Evolutionary conservation across 106 monocot genomes (phyloP).

Genomic region (Dendrobium nobile): DNA sequence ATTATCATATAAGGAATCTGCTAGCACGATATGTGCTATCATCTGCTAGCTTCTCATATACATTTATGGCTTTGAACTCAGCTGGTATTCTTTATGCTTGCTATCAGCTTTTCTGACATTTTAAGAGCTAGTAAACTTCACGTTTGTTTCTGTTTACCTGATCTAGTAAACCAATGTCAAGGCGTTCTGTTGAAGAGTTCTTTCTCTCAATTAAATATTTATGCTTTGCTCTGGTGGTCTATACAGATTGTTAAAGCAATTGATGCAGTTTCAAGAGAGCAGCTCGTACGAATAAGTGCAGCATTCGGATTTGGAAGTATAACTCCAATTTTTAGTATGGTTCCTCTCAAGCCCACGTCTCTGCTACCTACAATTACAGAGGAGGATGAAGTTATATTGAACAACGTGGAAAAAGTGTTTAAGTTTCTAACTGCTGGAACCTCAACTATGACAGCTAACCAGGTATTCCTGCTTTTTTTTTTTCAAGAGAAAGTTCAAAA

Average conservation of each 20-base stretch:
- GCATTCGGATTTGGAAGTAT: conserved; percentile 59
- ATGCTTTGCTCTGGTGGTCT: background rate
- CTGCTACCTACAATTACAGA: conserved; percentile 78
- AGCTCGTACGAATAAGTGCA: conserved; percentile 58
- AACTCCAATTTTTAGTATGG: conserved; percentile 75
- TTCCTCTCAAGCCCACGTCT: conserved; percentile 53
- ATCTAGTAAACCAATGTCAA: background rate
- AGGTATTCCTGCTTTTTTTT: conserved; percentile 25
- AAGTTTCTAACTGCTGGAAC: conserved; percentile 73
- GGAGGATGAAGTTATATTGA: conserved; percentile 78
- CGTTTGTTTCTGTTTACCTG: background rate
- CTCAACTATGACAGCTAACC: conserved; percentile 30
- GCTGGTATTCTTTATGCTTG: too few species aligned
- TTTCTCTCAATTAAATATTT: background rate
- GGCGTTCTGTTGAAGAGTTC: background rate
- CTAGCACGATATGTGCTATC: too few species aligned
- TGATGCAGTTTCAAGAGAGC: conserved; percentile 92
- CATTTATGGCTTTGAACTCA: too few species aligned
- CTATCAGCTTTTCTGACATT: too few species aligned
- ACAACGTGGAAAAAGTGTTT: conserved; percentile 87
- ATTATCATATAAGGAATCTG: too few species aligned
- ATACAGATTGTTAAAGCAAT: conserved; percentile 93
- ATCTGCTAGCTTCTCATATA: too few species aligned
- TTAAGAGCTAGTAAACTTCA: too few species aligned
- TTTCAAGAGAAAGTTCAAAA: background rate